A percentile compares a stretch with the other conserved stretches of the same genome.
These are phyloP conservation scores for Naganishia albida DNA, from an alignment of 1,284 basidiomycete species.

Conservation along the genomic window DNA sequence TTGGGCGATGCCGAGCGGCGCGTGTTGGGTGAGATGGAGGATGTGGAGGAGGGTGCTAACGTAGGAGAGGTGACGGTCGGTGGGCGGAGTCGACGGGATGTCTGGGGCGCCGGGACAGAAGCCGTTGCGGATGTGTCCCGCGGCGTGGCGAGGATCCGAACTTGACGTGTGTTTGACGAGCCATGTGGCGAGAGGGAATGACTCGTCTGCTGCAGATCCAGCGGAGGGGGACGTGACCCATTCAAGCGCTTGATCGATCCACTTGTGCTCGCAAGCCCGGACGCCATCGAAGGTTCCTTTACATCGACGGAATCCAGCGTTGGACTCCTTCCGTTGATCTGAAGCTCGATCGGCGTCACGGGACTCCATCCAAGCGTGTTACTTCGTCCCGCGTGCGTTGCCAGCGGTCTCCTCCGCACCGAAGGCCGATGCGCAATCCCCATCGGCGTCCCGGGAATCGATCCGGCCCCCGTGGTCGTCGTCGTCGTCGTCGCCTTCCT, in stretches of 20 bases:
- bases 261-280: slow-evolving; percentile 22
- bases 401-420: not conserved
- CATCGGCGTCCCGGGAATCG: slow-evolving; percentile 20
- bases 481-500: slow-evolving; percentile 52
- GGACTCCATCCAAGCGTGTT: slow-evolving; percentile 32
- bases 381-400: slow-evolving; percentile 11
- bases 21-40: not conserved
- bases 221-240: slow-evolving; percentile 30
- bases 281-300: not conserved
- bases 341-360: slow-evolving; percentile 17
- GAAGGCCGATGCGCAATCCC: not conserved
- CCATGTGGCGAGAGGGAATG: slow-evolving; percentile 10
- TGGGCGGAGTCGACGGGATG: not conserved
- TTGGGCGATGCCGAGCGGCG: slow-evolving; percentile 3
- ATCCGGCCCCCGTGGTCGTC: slow-evolving; percentile 19
- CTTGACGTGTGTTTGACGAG: not conserved
- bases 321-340: slow-evolving; percentile 25
- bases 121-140: not conserved
- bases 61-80: not conserved
- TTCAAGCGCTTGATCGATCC: slow-evolving; percentile 32
- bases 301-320: not conserved
- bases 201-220: slow-evolving; percentile 30
- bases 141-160: not conserved
- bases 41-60: not conserved
- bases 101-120: slow-evolving; percentile 1